phyloP scores from a whole-genome alignment of 805 yeast species.

The Blastobotrys muscicola region DNA sequence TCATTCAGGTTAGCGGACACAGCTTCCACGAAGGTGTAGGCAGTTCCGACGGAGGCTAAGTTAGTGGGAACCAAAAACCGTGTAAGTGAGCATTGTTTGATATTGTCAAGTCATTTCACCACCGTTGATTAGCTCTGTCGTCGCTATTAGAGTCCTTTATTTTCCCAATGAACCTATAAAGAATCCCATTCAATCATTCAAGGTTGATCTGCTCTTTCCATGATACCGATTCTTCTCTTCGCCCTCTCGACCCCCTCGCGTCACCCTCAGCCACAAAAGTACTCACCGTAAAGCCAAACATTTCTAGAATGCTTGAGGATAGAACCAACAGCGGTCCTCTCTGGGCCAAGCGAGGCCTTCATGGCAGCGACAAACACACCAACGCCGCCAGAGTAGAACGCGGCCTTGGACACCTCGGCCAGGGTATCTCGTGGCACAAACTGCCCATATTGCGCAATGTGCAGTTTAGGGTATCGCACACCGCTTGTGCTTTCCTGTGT shows the following conservation, averaged over 20 bases:
- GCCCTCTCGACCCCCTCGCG: too few species aligned
- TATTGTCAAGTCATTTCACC: too few species aligned
- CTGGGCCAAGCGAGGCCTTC: constrained; percentile 23
- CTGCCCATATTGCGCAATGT: constrained; percentile 23
- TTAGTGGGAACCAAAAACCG: too few species aligned
- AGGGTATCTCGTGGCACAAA: constrained; percentile 51
- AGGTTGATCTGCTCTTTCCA: too few species aligned
- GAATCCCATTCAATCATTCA: too few species aligned
- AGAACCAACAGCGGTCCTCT: constrained; percentile 24
- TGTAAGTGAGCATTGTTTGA: too few species aligned
- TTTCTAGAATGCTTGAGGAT: constrained; percentile 20
- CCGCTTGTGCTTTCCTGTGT: neutral
- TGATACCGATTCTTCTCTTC: too few species aligned
- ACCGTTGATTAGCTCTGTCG: too few species aligned
- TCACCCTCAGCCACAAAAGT: too few species aligned
- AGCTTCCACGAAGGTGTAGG: constrained; percentile 34
- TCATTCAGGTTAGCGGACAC: constrained; percentile 51
- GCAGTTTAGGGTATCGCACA: constrained; percentile 4
- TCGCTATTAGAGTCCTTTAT: too few species aligned
- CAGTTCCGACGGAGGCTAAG: constrained; percentile 35
- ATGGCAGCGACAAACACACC: constrained; percentile 43
- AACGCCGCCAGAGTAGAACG: constrained; percentile 35
- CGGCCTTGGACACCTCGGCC: constrained; percentile 39
- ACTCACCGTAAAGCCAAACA: constrained; percentile 15
- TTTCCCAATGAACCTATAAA: too few species aligned